Base-by-base conservation (phyloP, 2,329 filamentous ascomycete species). In the Trichophyton mentagrophytes region DNA sequence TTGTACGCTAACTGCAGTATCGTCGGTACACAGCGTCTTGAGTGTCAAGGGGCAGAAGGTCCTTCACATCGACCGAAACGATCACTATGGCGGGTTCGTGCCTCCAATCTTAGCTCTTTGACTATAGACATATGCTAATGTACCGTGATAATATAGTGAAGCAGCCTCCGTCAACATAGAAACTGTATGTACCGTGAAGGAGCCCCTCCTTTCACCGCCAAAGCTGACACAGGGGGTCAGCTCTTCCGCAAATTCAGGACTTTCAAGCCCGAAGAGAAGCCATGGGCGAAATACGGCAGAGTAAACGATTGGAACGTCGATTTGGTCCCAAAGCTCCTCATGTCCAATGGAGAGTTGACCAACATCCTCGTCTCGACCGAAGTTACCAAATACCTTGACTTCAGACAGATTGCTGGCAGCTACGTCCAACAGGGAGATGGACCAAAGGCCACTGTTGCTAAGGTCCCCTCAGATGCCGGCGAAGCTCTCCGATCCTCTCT, bases 301-400 rank as follows among this genome's bases (percentile, higher is more conserved):
- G 81, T 86, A 73, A 96, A 96, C 78, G 92, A 97, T 82, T 99
- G 93, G 93, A 97, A 96, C 81, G 95, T 99, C 76, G 95, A 99
- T 74, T 83, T 99, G 64, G 91, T 99, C 57, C 92, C 93, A 67
- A 99, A 99, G 82, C 86, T 99, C 71, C 84, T 99, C 75, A 97
- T 99, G 91, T 90, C 92, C 63, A 96, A 95, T 65, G 93, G 93
- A 76, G 92, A 99, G 79, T 82, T 99, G 73, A 97, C 92, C 74
- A 97, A 97, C 78, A 96, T 99, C 71, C 85, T 99, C 72, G 90
- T 96, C 65, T 96, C 91, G 58, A 97, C 92, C 77, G 90, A 96
- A 68, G 88, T 90, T 67, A 90, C 88, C 69, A 82, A 87, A 76
- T 91, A 91, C 76, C 86, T 95, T 70, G 89, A 95, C 75, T 95